These are phyloP conservation scores for Aechmea fasciata DNA, from an alignment of 176 grass and related monocot species.

Conservation along the genomic window DNA sequence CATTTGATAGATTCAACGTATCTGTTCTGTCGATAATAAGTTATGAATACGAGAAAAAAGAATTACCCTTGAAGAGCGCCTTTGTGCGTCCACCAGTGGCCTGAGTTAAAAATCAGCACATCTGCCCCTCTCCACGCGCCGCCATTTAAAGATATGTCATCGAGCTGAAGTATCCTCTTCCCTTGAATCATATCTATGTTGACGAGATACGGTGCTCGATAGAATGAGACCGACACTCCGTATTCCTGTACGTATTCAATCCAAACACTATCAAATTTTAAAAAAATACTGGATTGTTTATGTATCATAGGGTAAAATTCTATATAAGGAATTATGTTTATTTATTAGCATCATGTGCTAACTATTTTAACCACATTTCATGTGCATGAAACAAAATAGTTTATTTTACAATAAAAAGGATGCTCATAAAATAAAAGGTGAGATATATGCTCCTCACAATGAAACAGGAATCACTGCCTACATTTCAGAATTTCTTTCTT, in stretches of 20 bases:
- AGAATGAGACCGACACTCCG: constrained; percentile 50
- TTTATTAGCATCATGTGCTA: too few species aligned
- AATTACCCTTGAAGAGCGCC: constrained; percentile 63
- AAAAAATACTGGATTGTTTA: neutral
- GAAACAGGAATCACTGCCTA: too few species aligned
- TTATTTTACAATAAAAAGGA: too few species aligned
- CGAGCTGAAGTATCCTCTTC: constrained; percentile 54
- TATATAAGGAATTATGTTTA: neutral
- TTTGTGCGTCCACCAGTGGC: constrained; percentile 97
- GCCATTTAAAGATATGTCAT: constrained; percentile 59
- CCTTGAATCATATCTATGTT: constrained; percentile 71
- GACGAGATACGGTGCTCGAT: constrained; percentile 84
- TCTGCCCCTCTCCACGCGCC: constrained; percentile 68
- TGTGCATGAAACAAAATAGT: too few species aligned
- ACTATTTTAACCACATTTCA: too few species aligned
- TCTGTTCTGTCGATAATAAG: neutral
- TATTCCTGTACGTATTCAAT: constrained; percentile 37
- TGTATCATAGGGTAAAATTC: neutral
- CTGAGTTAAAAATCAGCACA: constrained; percentile 86
- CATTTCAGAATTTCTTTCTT: too few species aligned
- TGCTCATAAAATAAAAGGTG: too few species aligned
- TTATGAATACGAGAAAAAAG: neutral
- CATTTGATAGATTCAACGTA: too few species aligned
- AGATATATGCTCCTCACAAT: too few species aligned
- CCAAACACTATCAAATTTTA: neutral